These are phyloP conservation scores for Alternaria longipes DNA, from an alignment of 2,329 filamentous ascomycete genomes.

Conservation along the genomic window DNA sequence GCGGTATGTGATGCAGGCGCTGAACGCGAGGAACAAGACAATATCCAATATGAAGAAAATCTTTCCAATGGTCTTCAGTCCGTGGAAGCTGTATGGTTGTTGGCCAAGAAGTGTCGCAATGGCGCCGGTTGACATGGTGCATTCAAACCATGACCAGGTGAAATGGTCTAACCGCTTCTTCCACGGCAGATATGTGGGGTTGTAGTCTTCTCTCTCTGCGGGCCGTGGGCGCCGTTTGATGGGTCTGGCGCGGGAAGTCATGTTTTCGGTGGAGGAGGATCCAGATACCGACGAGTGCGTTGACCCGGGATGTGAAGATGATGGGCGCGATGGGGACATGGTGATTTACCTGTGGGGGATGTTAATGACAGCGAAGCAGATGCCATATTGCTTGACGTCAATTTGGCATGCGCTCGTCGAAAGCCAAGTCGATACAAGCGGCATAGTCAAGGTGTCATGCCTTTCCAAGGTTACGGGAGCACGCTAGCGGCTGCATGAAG, in stretches of 20 bases:
- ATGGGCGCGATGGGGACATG: not conserved
- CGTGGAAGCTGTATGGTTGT: slow-evolving; percentile 68
- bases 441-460: slow-evolving; percentile 18
- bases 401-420: slow-evolving; percentile 3
- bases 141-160: slow-evolving; percentile 72
- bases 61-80: slow-evolving; percentile 69
- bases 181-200: slow-evolving; percentile 24
- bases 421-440: slow-evolving; percentile 6
- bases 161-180: slow-evolving; percentile 35
- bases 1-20: slow-evolving; percentile 67
- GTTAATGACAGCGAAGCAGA: slow-evolving; percentile 5
- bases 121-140: slow-evolving; percentile 78
- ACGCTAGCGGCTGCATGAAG: not conserved
- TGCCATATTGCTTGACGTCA: slow-evolving; percentile 18
- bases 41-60: slow-evolving; percentile 74
- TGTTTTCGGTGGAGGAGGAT: slow-evolving; percentile 3
- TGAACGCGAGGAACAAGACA: slow-evolving; percentile 67
- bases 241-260: slow-evolving; percentile 16
- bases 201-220: slow-evolving; percentile 15
- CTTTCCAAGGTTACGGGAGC: not conserved
- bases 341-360: not conserved
- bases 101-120: slow-evolving; percentile 68
- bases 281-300: not conserved
- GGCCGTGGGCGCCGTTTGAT: slow-evolving; percentile 15
- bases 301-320: not conserved